Evolutionary conservation across 768 basidiomycete species (phyloP).

Genomic region (Leccinum imitatum): DNA sequence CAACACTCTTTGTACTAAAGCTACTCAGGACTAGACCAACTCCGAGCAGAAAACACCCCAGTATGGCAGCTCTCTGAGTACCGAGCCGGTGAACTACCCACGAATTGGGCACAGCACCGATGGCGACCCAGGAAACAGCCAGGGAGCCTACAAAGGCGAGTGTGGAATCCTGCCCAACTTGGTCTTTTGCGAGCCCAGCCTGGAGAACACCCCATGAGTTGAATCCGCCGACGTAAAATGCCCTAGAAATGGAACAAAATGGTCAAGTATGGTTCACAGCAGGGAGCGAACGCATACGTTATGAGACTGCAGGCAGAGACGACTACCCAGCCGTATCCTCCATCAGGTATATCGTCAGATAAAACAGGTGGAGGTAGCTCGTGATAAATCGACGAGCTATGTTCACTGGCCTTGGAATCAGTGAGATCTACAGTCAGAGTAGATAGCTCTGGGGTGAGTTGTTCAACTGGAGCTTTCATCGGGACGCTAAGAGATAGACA

Average conservation of each 20-base stretch:
- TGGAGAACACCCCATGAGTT: conserved; percentile 36
- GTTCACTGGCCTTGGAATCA: background rate
- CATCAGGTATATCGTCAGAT: conserved; percentile 26
- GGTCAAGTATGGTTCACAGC: background rate
- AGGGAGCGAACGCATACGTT: conserved; percentile 18
- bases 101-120: conserved; percentile 29
- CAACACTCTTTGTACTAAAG: conserved; percentile 17
- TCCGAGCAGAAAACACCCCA: conserved; percentile 31
- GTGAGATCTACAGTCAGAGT: background rate
- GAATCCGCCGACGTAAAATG: conserved; percentile 27
- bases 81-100: conserved; percentile 33
- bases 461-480: conserved; percentile 2
- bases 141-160: conserved; percentile 36
- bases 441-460: conserved; percentile 1
- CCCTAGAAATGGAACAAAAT: conserved; percentile 11
- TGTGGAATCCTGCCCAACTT: conserved; percentile 25
- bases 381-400: background rate
- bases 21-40: conserved; percentile 21
- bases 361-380: background rate
- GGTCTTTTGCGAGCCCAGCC: conserved; percentile 28
- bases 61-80: conserved; percentile 25
- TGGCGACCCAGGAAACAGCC: conserved; percentile 28
- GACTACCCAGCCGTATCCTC: conserved; percentile 36
- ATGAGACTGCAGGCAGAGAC: conserved; percentile 30
- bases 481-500: background rate